Evolutionary conservation across 2,329 filamentous ascomycete genomes (phyloP).

Genomic region (Beauveria brongniartii): DNA sequence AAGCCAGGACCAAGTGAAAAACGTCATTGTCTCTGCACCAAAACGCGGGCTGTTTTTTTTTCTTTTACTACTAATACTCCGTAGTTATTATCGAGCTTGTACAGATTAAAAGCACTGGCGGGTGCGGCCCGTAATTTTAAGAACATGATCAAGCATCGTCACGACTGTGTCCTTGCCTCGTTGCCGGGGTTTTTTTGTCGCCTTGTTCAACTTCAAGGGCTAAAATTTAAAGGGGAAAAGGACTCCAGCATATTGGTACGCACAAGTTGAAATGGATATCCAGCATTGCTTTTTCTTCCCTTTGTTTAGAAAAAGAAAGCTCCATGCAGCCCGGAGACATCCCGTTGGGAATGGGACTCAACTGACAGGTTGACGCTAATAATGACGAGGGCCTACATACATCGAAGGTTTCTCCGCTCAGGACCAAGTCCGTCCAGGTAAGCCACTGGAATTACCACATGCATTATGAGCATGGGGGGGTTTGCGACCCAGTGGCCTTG

Average conservation of each 20-base stretch:
- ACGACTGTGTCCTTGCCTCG: not conserved
- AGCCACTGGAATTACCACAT: not conserved
- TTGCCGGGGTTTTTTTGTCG: not conserved
- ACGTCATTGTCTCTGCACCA: not conserved
- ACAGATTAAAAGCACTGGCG: not conserved
- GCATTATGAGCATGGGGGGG: not conserved
- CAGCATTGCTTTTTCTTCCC: not conserved
- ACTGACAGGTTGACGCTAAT: not conserved
- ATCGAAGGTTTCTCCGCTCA: not conserved
- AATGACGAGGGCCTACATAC: not conserved
- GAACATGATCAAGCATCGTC: not conserved
- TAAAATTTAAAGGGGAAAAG: no score
- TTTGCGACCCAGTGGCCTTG: not conserved
- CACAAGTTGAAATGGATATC: not conserved
- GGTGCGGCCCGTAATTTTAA: slow-evolving; percentile 1
- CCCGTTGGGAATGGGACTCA: not conserved
- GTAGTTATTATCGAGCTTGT: not conserved
- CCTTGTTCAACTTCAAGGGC: no score
- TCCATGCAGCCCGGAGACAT: not conserved
- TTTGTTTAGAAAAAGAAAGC: not conserved
- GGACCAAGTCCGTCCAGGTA: not conserved
- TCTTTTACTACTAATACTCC: no score
- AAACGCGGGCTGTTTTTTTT: no score
- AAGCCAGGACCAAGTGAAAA: not conserved
- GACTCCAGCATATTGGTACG: no score